These are phyloP conservation scores for Boletus tylopilopsis DNA, from an alignment of 768 basidiomycete species.

Conservation along the genomic window DNA sequence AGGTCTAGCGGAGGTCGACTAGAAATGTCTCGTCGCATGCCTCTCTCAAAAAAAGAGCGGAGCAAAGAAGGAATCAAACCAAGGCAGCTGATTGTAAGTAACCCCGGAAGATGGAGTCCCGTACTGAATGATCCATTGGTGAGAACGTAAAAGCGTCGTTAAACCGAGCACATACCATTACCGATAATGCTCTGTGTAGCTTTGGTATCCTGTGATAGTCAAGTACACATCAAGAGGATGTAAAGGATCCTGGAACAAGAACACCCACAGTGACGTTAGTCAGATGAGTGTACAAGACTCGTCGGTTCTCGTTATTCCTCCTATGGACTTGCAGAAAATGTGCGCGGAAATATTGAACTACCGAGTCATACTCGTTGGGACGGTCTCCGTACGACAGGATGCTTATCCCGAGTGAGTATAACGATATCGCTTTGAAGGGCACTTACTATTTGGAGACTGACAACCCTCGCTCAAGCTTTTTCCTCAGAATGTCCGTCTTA, in stretches of 20 bases:
- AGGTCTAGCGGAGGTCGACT: background rate
- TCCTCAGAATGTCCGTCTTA: slow-evolving; percentile 72
- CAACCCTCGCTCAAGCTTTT: slow-evolving; percentile 68
- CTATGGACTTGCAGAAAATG: slow-evolving; percentile 81
- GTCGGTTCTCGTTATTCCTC: slow-evolving; percentile 72
- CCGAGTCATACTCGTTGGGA: slow-evolving; percentile 76
- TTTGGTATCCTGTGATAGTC: slow-evolving; percentile 61
- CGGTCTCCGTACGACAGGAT: slow-evolving; percentile 81
- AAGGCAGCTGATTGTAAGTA: slow-evolving; percentile 70
- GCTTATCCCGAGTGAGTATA: slow-evolving; percentile 34
- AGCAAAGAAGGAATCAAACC: slow-evolving; percentile 38
- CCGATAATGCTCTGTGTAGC: slow-evolving; percentile 80
- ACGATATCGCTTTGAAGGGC: background rate
- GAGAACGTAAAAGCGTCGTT: background rate
- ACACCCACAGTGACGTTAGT: slow-evolving; percentile 71
- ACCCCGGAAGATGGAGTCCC: slow-evolving; percentile 73
- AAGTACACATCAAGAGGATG: slow-evolving; percentile 4
- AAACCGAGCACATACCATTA: slow-evolving; percentile 51
- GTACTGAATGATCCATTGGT: slow-evolving; percentile 40
- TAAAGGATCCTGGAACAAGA: background rate
- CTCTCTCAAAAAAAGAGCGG: background rate
- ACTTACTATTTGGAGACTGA: slow-evolving; percentile 77
- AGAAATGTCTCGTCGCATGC: background rate
- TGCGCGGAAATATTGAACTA: slow-evolving; percentile 82
- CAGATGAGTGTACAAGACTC: slow-evolving; percentile 79